A percentile compares a stretch with the other conserved stretches of the same genome.
Evolutionary conservation across 768 basidiomycete species (phyloP).

Genomic region (Melanogaster broomeanus): DNA sequence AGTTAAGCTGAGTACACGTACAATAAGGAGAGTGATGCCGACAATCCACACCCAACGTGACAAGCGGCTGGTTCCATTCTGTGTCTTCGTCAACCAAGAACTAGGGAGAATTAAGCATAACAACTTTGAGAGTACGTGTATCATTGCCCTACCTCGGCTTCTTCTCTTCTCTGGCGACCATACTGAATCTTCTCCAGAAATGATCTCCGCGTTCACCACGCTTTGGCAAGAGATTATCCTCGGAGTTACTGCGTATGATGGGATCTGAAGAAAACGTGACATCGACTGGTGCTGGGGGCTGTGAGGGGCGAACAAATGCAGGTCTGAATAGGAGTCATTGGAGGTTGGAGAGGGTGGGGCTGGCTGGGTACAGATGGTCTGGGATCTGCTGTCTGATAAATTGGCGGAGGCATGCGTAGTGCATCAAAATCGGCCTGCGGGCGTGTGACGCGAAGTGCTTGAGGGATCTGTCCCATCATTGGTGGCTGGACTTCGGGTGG

Average conservation of each 20-base stretch:
- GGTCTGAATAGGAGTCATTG: slow-evolving; percentile 79
- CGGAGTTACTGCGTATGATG: slow-evolving; percentile 69
- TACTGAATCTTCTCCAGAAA: slow-evolving; percentile 86
- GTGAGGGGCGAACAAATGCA: slow-evolving; percentile 67
- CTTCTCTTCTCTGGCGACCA: slow-evolving; percentile 73
- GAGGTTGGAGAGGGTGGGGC: slow-evolving; percentile 76
- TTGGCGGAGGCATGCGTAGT: slow-evolving; percentile 32
- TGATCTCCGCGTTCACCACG: slow-evolving; percentile 78
- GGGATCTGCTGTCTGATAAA: slow-evolving; percentile 31
- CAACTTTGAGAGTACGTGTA: not conserved
- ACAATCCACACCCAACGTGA: slow-evolving; percentile 72
- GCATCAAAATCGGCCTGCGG: slow-evolving; percentile 15
- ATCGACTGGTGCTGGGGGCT: slow-evolving; percentile 35
- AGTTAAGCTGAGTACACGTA: slow-evolving; percentile 28
- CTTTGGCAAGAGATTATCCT: slow-evolving; percentile 65
- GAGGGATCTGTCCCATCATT: slow-evolving; percentile 34
- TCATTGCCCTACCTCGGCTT: slow-evolving; percentile 43
- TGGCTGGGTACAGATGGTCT: slow-evolving; percentile 45
- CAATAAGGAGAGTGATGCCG: slow-evolving; percentile 58
- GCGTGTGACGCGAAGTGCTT: slow-evolving; percentile 20
- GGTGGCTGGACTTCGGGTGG: slow-evolving; percentile 29
- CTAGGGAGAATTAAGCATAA: slow-evolving; percentile 32
- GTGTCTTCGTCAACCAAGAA: slow-evolving; percentile 69
- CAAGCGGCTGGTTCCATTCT: slow-evolving; percentile 49
- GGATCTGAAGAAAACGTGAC: slow-evolving; percentile 50